Evolutionary conservation across 2,329 filamentous ascomycete species (phyloP), one percentile per base, ranked within the genome.

Genomic region (Periglandula ipomoeae): DNA sequence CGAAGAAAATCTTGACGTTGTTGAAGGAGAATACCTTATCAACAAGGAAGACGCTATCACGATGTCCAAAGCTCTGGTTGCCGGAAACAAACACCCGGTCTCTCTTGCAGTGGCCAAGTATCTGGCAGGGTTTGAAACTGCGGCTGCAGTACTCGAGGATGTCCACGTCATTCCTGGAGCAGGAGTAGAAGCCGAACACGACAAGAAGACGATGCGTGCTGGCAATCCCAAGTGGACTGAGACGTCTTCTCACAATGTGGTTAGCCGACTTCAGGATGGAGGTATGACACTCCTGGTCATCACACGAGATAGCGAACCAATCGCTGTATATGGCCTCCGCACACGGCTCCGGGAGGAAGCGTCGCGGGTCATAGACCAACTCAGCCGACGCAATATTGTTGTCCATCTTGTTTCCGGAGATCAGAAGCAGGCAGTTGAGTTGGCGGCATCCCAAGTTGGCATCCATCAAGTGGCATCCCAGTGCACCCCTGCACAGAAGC

Each of bases 341-440:
- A 59, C 56, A 2, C 55, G 53, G 13, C 52, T 65, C 20, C 62
- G 63, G 3, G 51, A 53, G 4, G 61, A 79, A 53, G 71, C 79
- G 4, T 47, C 51, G 0, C 43, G 53, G 0, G 70, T 79, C 5
- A 59, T 84, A 8, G 49, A 62, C 7, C 59, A 65, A 7, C 70
- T 84, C 2, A 62, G 66, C 1, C 52, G 60, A 4, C 71, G 71
- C 15, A 64, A 66, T n/a, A 73, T 84, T 23, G 52, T 58, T 0
- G 64, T 78, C 4, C 74, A 76, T 50, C 67, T 84, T 40, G 67
- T 81, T 34, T 81, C 75, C 37, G 79, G 80, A 26, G 80, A 83
- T 52, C 69, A 76, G 46, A 58, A 64, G 7, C 61, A 62, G 5
- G 71, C 75, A 1, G 77, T 81, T 5, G 58, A 70, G 26, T 55